Percentiles rank a stretch among this genome's conserved stretches.
These are phyloP conservation scores for Wallemia ichthyophaga DNA, from an alignment of 1,284 basidiomycete genomes.

Conservation along the genomic window DNA sequence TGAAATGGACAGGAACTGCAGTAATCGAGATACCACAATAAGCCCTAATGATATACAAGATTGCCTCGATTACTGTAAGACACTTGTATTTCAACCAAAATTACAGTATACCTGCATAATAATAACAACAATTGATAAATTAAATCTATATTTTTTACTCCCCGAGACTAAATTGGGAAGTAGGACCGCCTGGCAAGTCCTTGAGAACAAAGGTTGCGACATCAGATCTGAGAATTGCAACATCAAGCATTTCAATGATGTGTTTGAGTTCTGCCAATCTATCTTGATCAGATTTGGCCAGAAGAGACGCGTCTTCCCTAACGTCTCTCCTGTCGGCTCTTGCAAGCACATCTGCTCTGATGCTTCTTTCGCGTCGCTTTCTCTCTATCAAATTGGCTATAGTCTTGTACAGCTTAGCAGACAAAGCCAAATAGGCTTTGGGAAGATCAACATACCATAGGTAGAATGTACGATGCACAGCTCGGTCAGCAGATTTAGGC, in stretches of 20 bases:
- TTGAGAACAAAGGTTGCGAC: conserved; percentile 54
- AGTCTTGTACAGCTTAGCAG: conserved; percentile 54
- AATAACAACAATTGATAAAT: neutral
- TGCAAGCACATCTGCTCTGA: conserved; percentile 32
- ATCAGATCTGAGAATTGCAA: conserved; percentile 50
- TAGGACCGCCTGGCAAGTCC: conserved; percentile 25
- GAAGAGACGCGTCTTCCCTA: conserved; percentile 23
- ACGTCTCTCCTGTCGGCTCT: conserved; percentile 55
- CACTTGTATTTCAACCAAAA: too few species aligned
- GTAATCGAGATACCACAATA: too few species aligned
- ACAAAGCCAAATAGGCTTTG: conserved; percentile 43
- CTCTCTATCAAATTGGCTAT: conserved; percentile 49
- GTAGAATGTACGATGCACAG: conserved; percentile 54
- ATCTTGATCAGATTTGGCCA: conserved; percentile 15
- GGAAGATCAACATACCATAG: conserved; percentile 66
- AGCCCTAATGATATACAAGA: too few species aligned
- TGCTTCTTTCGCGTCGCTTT: conserved; percentile 35
- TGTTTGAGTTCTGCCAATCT: conserved; percentile 16
- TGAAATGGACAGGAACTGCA: too few species aligned
- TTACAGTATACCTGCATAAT: too few species aligned
- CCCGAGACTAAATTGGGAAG: neutral
- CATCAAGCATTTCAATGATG: conserved; percentile 35
- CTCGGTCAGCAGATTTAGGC: conserved; percentile 55
- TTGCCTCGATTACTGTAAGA: too few species aligned
- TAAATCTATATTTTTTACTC: neutral